Percentiles rank a stretch among this genome's conserved stretches.
Evolutionary conservation across 352 stramenopile species (phyloP).

Genomic region (Pythium periplocum): DNA sequence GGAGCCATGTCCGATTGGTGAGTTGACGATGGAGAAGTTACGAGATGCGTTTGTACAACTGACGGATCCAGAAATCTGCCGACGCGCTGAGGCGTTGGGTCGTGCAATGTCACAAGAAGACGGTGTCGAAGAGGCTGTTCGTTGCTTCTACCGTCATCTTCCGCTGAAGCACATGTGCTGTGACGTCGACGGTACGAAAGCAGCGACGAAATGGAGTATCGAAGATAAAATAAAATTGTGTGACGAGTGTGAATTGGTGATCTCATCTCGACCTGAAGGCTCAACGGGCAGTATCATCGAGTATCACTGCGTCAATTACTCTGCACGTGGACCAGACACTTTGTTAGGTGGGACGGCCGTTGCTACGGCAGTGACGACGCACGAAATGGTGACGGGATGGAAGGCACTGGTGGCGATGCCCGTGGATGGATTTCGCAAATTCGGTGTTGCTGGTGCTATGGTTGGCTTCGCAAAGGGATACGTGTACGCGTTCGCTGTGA

Average conservation of each 20-base stretch:
- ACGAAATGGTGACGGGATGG: conserved; percentile 56
- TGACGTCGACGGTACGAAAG: conserved; percentile 33
- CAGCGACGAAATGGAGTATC: conserved; percentile 53
- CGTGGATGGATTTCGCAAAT: conserved; percentile 46
- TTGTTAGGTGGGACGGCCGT: conserved; percentile 41
- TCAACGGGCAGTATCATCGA: conserved; percentile 40
- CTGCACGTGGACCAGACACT: conserved; percentile 45
- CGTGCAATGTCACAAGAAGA: conserved; percentile 77
- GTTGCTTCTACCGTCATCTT: conserved; percentile 82
- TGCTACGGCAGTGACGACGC: conserved; percentile 47
- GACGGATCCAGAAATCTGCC: conserved; percentile 36
- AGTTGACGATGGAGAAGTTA: conserved; percentile 83
- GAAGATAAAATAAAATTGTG: conserved; percentile 52
- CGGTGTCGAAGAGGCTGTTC: conserved; percentile 75
- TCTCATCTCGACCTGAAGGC: conserved; percentile 39
- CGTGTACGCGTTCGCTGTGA: conserved; percentile 35
- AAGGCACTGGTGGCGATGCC: conserved; percentile 60
- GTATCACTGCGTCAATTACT: conserved; percentile 61
- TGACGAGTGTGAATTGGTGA: conserved; percentile 46
- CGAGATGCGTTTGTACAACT: conserved; percentile 68
- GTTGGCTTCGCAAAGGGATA: conserved; percentile 56
- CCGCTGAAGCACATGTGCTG: conserved; percentile 87
- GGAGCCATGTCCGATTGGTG: conserved; percentile 73
- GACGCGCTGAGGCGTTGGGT: conserved; percentile 43
- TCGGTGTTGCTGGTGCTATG: conserved; percentile 50